Evolutionary conservation across 805 yeast species (phyloP).

Genomic region (Saccharomyces eubayanus): DNA sequence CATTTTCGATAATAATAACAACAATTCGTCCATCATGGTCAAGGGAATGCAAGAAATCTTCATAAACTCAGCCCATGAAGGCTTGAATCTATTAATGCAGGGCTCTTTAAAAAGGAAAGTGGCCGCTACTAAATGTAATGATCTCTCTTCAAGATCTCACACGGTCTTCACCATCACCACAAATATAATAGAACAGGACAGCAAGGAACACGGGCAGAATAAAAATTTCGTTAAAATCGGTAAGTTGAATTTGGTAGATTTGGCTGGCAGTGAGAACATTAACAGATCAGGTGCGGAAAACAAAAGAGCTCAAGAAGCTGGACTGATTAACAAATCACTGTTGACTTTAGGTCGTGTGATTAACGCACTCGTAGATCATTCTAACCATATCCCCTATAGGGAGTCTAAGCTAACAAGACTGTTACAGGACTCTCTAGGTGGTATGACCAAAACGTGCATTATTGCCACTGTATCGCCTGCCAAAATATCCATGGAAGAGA

Average conservation of each 20-base stretch:
- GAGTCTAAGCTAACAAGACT: slow-evolving; percentile 75
- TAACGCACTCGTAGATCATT: slow-evolving; percentile 55
- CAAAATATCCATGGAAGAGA: slow-evolving; percentile 60
- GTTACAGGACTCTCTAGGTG: slow-evolving; percentile 78
- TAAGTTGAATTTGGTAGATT: slow-evolving; percentile 79
- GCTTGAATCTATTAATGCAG: slow-evolving; percentile 41
- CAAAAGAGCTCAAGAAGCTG: slow-evolving; percentile 85
- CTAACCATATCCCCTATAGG: slow-evolving; percentile 71
- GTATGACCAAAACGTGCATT: slow-evolving; percentile 71
- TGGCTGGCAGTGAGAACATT: slow-evolving; percentile 89
- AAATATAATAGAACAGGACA: slow-evolving; percentile 42
- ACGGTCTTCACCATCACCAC: slow-evolving; percentile 67
- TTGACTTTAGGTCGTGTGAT: slow-evolving; percentile 83
- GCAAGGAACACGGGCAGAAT: background rate
- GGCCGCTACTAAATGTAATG: slow-evolving; percentile 73
- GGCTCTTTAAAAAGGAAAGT: slow-evolving; percentile 63
- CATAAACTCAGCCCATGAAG: slow-evolving; percentile 43
- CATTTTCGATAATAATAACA: slow-evolving; percentile 40
- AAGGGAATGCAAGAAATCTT: slow-evolving; percentile 51
- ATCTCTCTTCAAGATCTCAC: slow-evolving; percentile 70
- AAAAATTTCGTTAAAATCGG: slow-evolving; percentile 38
- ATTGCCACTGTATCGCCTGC: slow-evolving; percentile 83
- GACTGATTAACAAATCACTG: slow-evolving; percentile 78
- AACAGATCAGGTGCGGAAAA: slow-evolving; percentile 75
- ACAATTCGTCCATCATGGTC: slow-evolving; percentile 35